Base-by-base conservation (phyloP, 1,284 basidiomycete species). In the Austroboletus niveus region DNA sequence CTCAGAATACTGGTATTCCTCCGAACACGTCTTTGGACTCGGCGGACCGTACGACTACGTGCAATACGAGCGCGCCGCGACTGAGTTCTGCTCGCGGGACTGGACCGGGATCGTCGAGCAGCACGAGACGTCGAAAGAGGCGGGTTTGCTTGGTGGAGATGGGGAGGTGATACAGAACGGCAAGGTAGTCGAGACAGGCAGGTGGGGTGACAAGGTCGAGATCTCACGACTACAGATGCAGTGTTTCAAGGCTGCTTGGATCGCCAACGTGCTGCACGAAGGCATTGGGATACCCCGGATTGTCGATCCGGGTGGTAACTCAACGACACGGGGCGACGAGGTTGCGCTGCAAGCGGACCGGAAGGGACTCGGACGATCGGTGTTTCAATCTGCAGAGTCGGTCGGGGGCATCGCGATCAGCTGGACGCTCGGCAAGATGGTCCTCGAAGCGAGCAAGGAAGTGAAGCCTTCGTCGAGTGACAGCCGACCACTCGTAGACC, bases 221-320 rank as follows among this genome's bases (percentile, higher is more conserved):
- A 72, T 91, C 38, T 81, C 88, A 35, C 82, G 96, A 32, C 72
- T 99, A 54, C 84, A 96, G 72, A 92, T 96, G 88, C 97, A 99
- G 67, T 99, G 97, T 69, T 99, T 99, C 85, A 99, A 99, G 70
- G 94, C 96, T 1, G 95, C 96, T 2, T 99, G 97, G 97, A 83
- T 99, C 53, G 87, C 89, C 51, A 98, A 98, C 64, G 89, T 99
- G 24, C 74, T 99, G 5, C 96, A 99, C 64, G 92, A 98, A 64
- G 97, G 96, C 24, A 89, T 99, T 49, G 94, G 94, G 14, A 84
- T 99, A 65, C 97, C 97, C 11, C 82, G 97, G 31, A 86, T 98
- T 32, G 82, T 92, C 42, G 95, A 98, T 67, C 76, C 80, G 3
- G 89, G 82, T 6, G 93, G 92, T 1, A 89, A 89, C 60, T 68